These are phyloP conservation scores for Dactylellina drechsleri DNA, from an alignment of 2,329 filamentous ascomycete genomes.

Conservation along the genomic window DNA sequence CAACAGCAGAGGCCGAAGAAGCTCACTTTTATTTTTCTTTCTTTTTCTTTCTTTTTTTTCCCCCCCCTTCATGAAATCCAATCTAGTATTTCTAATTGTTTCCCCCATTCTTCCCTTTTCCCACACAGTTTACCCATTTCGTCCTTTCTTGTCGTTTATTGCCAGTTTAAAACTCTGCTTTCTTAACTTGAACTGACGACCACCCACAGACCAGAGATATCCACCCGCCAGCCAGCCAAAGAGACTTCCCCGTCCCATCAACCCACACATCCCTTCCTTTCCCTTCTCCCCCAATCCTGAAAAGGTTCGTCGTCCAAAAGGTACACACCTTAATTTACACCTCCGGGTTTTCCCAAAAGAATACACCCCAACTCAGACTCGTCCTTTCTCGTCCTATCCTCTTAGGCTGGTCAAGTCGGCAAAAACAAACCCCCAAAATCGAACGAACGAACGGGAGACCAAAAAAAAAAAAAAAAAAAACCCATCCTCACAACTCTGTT, in stretches of 20 bases:
- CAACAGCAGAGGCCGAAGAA: no score
- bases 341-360: constrained; percentile 25
- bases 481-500: constrained; percentile 61
- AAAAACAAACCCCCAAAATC: constrained; percentile 8
- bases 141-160: not conserved
- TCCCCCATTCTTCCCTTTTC: no score
- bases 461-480: constrained; percentile 19
- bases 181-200: no score
- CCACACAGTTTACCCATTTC: no score
- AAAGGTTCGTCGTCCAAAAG: constrained; percentile 7
- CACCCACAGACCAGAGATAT: no score
- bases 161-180: not conserved
- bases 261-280: constrained; percentile 7
- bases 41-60: not conserved
- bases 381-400: constrained; percentile 22
- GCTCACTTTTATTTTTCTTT: no score
- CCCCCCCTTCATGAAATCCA: not conserved
- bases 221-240: not conserved
- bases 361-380: constrained; percentile 16
- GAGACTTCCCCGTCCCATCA: not conserved
- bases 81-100: no score
- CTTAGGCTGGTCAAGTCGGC: constrained; percentile 19
- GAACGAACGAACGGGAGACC: constrained; percentile 7
- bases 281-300: constrained; percentile 13
- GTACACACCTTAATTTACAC: constrained; percentile 11